Conservation (phyloP, 139 green algal species). For the Nannochloris sp. region DNA sequence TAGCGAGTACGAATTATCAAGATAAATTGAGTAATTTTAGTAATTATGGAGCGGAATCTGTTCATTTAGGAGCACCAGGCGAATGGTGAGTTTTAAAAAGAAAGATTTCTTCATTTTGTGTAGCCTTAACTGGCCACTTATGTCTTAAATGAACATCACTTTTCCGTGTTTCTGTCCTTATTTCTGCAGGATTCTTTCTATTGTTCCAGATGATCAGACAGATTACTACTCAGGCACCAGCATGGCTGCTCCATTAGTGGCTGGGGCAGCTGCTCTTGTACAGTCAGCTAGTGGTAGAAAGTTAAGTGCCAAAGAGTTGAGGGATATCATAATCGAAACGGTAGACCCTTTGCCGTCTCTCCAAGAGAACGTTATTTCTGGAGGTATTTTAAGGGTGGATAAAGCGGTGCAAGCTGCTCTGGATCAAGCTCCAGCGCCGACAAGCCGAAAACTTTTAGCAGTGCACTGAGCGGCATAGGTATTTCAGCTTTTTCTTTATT, state of each 20-base stretch:
- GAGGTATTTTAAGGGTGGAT: not conserved
- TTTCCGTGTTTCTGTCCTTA: too few species aligned
- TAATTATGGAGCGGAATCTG: not conserved
- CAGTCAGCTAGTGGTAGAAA: not conserved
- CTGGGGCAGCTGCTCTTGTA: not conserved
- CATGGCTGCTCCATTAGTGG: not conserved
- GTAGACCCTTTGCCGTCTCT: not conserved
- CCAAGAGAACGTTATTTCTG: not conserved
- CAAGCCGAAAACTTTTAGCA: too few species aligned
- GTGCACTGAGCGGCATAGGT: too few species aligned
- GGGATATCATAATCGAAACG: not conserved
- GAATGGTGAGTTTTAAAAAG: slow-evolving; percentile 1
- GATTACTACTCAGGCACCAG: not conserved
- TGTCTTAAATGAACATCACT: too few species aligned
- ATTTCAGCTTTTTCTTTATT: too few species aligned
- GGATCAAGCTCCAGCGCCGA: too few species aligned
- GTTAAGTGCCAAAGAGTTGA: not conserved
- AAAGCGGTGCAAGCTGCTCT: slow-evolving; percentile 44
- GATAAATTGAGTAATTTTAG: not conserved
- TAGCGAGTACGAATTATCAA: not conserved
- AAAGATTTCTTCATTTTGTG: not conserved
- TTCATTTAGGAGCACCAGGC: not conserved
- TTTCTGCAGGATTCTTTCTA: slow-evolving; percentile 1
- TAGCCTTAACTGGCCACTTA: too few species aligned
- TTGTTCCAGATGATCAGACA: not conserved